phyloP scores from a whole-genome alignment of 192 early-diverging fungal species.

The Linnemannia zychae region DNA sequence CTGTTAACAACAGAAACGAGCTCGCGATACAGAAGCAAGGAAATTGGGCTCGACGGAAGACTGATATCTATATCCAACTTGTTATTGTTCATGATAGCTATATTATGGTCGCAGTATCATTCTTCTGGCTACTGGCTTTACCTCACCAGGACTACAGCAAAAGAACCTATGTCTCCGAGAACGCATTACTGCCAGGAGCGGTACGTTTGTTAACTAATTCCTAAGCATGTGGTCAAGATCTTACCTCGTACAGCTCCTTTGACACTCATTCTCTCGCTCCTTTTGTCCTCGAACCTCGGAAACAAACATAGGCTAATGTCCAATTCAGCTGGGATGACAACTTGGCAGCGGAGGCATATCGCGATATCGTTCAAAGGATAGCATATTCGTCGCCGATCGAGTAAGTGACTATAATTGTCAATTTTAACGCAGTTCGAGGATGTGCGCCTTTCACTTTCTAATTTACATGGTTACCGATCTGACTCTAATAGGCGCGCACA shows the following conservation, averaged over 20 bases:
- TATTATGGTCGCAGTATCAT: constrained; percentile 68
- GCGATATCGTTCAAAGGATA: constrained; percentile 53
- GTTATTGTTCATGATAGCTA: constrained; percentile 51
- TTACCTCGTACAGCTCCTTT: background rate
- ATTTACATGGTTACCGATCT: background rate
- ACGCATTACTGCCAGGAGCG: constrained; percentile 81
- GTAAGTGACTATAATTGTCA: constrained; percentile 32
- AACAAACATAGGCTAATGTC: constrained; percentile 63
- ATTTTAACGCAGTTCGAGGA: background rate
- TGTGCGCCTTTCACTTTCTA: background rate
- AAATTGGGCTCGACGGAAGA: background rate
- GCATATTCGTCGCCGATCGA: constrained; percentile 38
- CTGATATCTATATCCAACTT: background rate
- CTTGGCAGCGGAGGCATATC: constrained; percentile 59
- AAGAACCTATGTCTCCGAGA: constrained; percentile 81
- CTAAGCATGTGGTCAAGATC: background rate
- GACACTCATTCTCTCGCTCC: background rate
- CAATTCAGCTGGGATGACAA: constrained; percentile 62
- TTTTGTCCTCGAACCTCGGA: background rate
- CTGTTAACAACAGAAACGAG: background rate
- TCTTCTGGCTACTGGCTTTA: constrained; percentile 74
- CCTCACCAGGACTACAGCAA: constrained; percentile 75
- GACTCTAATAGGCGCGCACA: constrained; percentile 53
- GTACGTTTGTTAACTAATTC: constrained; percentile 51
- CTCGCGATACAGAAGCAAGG: background rate